Percentiles rank a stretch among this genome's conserved stretches.
Conservation (phyloP, 371 early-diverging fungal species). For the Batkoa obscura region DNA sequence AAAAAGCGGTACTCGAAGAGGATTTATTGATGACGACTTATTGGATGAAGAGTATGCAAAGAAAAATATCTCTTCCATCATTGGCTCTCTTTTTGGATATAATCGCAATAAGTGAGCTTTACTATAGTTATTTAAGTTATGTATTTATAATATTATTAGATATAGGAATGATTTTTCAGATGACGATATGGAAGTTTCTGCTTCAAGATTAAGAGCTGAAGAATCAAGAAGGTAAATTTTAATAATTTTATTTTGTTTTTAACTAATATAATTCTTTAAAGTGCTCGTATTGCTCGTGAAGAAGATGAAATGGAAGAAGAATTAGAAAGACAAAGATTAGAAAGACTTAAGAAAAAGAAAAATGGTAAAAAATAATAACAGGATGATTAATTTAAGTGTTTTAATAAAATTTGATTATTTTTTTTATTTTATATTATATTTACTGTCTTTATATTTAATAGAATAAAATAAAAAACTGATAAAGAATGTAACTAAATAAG, state of each 20-base stretch:
- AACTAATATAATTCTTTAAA: background rate
- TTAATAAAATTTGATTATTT: too few relatives aligned
- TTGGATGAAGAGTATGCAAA: conserved; percentile 3
- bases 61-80: conserved; percentile 4
- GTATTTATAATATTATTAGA: background rate
- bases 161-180: conserved; percentile 1
- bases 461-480: too few relatives aligned
- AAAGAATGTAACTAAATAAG: too few relatives aligned
- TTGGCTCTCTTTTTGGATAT: background rate
- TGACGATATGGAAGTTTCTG: conserved; percentile 6
- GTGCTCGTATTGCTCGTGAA: background rate
- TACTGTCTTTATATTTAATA: too few relatives aligned
- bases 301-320: background rate
- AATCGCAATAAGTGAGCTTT: background rate
- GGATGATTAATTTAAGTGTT: too few relatives aligned
- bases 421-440: too few relatives aligned
- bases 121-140: background rate
- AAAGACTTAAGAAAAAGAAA: background rate
- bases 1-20: too few relatives aligned
- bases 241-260: too few relatives aligned
- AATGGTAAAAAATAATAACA: too few relatives aligned
- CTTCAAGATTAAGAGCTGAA: background rate
- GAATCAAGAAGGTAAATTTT: conserved; percentile 2
- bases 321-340: background rate
- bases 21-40: background rate